Evolutionary conservation across 2,329 filamentous ascomycete genomes (phyloP), one percentile per base, ranked within the genome.

Genomic region (Trichoderma hamatum): DNA sequence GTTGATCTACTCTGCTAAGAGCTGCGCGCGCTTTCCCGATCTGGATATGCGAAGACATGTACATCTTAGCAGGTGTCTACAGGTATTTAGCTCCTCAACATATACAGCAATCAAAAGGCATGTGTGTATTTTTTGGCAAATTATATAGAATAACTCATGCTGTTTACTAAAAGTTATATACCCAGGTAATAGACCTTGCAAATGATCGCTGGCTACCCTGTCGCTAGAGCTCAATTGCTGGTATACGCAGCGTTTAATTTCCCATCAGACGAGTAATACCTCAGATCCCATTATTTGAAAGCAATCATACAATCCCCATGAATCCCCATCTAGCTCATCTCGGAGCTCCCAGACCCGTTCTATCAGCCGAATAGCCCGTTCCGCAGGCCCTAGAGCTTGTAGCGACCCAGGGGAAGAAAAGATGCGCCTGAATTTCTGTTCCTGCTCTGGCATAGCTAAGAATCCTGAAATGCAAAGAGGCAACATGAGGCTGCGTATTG

Each of bases 391-490:
- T n/a, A 67, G 36, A n/a, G 64, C 34, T 61, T 67, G 54, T 6
- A 67, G 16, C 32, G 64, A 55, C 19, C 36, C 52, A n/a, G 36
- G 28, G 5, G 34, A 16, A 14, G 28, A 59, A 10, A 62, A 32
- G 11, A 62, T 21, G n/a, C 26, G 5, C 7, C 59, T 32, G 13
- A 51, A 62, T 13, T 9, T n/a, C 6, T 46, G 0, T 21, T 51
- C 52, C 13, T 67, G 52, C 19, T 60, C 64, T n/a, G n/a, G n/a
- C n/a, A 30, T 7, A 16, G 64, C 64, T 9, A 61, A 14, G 34
- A 56, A 67, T 5, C 64, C 64, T 21, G 34, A 34, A 24, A 67
- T 30, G 21, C 64, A 67, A 10, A 67, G 10, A 4, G 64, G 64
- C 36, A 55, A 51, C 49, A 67, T 60, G 36, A 60, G 26, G 19